Evolutionary conservation across 805 yeast species (phyloP).

Genomic region (Hanseniaspora guilliermondii): DNA sequence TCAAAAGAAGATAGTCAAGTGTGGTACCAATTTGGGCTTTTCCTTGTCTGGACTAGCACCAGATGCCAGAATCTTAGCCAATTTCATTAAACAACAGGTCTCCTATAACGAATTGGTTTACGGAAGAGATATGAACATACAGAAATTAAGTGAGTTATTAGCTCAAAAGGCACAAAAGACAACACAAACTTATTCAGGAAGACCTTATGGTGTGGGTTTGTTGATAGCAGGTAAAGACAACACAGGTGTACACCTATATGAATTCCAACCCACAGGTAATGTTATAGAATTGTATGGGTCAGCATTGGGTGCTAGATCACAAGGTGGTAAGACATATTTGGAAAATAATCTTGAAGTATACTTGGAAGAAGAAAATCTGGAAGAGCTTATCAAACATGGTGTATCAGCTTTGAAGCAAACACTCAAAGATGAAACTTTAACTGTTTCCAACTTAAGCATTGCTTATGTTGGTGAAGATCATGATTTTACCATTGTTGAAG

Average conservation of each 20-base stretch:
- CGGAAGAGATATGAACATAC: conserved; percentile 72
- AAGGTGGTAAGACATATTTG: conserved; percentile 91
- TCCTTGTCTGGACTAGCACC: conserved; percentile 97
- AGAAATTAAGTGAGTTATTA: conserved; percentile 69
- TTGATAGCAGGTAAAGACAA: conserved; percentile 84
- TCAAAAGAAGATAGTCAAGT: conserved; percentile 82
- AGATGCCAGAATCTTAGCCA: conserved; percentile 88
- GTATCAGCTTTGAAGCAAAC: conserved; percentile 89
- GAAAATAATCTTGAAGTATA: conserved; percentile 73
- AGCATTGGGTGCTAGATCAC: conserved; percentile 97
- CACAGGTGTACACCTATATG: conserved; percentile 85
- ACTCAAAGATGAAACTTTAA: conserved; percentile 85
- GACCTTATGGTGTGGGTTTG: conserved; percentile 97
- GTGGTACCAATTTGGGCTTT: conserved; percentile 88
- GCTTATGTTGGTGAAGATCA: conserved; percentile 81
- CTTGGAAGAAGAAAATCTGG: conserved; percentile 44
- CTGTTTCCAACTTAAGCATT: conserved; percentile 70
- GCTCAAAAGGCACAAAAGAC: conserved; percentile 96
- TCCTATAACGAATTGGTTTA: conserved; percentile 75
- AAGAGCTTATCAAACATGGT: conserved; percentile 72
- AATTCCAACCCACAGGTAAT: conserved; percentile 92
- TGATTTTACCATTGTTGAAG: conserved; percentile 68
- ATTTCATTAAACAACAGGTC: conserved; percentile 80
- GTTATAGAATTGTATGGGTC: conserved; percentile 84
- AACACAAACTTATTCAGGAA: conserved; percentile 88